Evolutionary conservation across 1,284 basidiomycete genomes (phyloP).

Genomic region (Pseudozyma pruni): DNA sequence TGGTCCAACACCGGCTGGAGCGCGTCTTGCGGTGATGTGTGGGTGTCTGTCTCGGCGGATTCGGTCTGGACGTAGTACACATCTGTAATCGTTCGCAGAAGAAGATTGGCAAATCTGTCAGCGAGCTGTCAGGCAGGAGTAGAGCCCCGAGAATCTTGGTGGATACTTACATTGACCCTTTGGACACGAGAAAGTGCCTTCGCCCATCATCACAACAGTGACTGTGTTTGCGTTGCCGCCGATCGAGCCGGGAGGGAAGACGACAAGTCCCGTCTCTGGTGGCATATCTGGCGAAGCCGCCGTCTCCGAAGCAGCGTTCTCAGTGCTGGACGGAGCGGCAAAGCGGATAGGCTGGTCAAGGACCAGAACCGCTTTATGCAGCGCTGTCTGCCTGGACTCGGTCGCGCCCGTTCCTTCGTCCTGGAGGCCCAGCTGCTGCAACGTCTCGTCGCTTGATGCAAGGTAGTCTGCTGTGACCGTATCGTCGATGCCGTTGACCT

Average conservation of each 20-base stretch:
- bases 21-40: constrained; percentile 3
- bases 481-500: constrained; percentile 73
- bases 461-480: constrained; percentile 72
- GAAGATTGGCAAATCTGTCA: too few species aligned
- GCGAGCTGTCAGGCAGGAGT: too few species aligned
- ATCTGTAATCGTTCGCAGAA: too few species aligned
- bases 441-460: constrained; percentile 71
- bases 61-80: constrained; percentile 51
- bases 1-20: constrained; percentile 29
- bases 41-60: not conserved
- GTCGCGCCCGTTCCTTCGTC: not conserved
- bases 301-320: not conserved
- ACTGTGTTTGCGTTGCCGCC: constrained; percentile 70
- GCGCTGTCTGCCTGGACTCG: not conserved
- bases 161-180: constrained; percentile 70
- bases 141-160: not conserved
- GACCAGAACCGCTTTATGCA: constrained; percentile 38
- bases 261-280: constrained; percentile 77
- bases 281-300: constrained; percentile 9
- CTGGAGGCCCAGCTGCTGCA: constrained; percentile 22
- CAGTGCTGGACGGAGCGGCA: not conserved
- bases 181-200: constrained; percentile 85
- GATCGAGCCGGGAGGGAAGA: constrained; percentile 78
- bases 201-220: constrained; percentile 76
- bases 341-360: constrained; percentile 43